Percentiles rank a stretch among this genome's conserved stretches.
phyloP scores from a whole-genome alignment of 2,329 filamentous ascomycete species.

The Penicillium sp. region DNA sequence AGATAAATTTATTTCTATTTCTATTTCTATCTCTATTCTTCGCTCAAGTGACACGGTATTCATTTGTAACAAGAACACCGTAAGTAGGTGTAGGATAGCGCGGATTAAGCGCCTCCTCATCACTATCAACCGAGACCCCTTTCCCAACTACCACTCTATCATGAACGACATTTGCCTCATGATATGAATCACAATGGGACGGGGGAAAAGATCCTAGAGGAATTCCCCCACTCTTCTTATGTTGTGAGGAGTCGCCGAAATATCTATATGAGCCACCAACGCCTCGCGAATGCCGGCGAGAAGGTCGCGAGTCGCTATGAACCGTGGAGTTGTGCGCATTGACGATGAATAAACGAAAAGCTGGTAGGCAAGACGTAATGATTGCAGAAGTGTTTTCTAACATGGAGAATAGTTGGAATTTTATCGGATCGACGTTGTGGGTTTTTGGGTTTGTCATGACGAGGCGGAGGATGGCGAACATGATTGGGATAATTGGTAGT shows the following conservation, averaged over 20 bases:
- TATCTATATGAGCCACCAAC: background rate
- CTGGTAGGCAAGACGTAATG: background rate
- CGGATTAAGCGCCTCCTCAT: background rate
- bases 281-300: background rate
- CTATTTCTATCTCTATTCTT: background rate
- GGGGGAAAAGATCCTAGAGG: background rate
- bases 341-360: background rate
- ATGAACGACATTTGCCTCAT: background rate
- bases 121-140: background rate
- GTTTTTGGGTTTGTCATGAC: slow-evolving; percentile 11
- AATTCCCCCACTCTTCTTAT: background rate
- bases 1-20: too few relatives aligned
- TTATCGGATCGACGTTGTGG: slow-evolving; percentile 17
- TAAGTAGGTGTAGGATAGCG: background rate
- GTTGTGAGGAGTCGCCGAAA: background rate
- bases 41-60: background rate
- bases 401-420: slow-evolving; percentile 11
- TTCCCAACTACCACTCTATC: background rate
- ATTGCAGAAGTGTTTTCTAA: background rate
- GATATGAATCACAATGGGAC: background rate
- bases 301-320: background rate
- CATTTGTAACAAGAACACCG: background rate
- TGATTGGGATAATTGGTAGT: slow-evolving; percentile 2
- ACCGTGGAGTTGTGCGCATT: background rate
- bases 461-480: slow-evolving; percentile 15